phyloP scores from a whole-genome alignment of 306 rosid species.

The Trichosanthes cucumerina region DNA sequence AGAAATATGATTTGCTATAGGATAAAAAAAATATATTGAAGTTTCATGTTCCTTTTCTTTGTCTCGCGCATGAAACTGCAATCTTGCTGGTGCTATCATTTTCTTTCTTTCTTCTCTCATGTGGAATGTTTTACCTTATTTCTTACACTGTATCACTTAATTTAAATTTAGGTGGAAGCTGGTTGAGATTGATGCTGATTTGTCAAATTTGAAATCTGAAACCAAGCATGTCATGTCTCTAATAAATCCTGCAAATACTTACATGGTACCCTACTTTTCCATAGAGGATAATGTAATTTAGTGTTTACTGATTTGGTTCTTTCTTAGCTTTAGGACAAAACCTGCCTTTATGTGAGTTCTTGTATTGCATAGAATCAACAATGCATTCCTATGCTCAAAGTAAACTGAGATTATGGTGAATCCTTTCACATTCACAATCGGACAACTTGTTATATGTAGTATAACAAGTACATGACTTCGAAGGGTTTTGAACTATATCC shows the following conservation, averaged over 20 bases:
- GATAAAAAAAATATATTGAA: not conserved
- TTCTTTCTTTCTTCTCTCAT: not conserved
- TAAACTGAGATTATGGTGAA: not conserved
- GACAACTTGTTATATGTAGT: not conserved
- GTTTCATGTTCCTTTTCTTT: not conserved
- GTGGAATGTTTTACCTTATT: slow-evolving; percentile 16
- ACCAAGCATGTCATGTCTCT: slow-evolving; percentile 76
- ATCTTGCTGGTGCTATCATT: not conserved
- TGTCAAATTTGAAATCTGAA: slow-evolving; percentile 59
- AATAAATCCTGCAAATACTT: slow-evolving; percentile 81
- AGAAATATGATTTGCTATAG: not conserved
- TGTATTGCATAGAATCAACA: not conserved
- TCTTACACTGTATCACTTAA: not conserved
- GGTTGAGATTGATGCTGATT: slow-evolving; percentile 71
- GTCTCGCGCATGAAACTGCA: not conserved
- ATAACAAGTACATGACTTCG: not conserved
- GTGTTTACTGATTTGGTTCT: too few relatives aligned
- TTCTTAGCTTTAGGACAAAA: not conserved
- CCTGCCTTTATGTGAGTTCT: not conserved
- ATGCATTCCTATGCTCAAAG: not conserved
- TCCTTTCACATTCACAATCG: not conserved
- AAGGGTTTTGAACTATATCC: not conserved
- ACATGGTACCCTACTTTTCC: slow-evolving; percentile 52
- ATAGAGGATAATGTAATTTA: slow-evolving; percentile 1
- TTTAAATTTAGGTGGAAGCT: slow-evolving; percentile 66